Conservation (phyloP, 768 basidiomycete species). For the Mycena galericulata region DNA sequence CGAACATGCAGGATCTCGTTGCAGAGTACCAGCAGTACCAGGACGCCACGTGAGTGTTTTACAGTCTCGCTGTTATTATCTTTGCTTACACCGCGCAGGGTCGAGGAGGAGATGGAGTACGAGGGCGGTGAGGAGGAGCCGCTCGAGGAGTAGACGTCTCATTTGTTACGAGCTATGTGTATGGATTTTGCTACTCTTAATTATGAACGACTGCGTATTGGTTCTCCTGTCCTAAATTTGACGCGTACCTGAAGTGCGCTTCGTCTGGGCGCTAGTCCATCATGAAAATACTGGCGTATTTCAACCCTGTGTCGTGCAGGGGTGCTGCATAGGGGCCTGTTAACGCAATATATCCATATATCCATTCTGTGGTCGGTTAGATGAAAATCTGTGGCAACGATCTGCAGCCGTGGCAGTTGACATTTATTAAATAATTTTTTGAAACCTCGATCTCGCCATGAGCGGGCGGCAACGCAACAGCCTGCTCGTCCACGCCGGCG, state of each 20-base stretch:
- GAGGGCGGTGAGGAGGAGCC: constrained; percentile 71
- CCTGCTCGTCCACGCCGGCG: constrained; percentile 25
- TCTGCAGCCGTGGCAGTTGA: not conserved
- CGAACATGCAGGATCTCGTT: constrained; percentile 98
- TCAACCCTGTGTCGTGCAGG: no score
- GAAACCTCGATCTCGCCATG: not conserved
- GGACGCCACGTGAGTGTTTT: constrained; percentile 83
- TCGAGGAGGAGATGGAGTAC: constrained; percentile 89
- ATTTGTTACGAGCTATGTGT: constrained; percentile 7
- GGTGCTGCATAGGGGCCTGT: no score
- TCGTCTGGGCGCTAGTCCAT: no score
- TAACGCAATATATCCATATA: no score
- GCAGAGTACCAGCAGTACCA: constrained; percentile 98
- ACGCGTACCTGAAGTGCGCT: no score
- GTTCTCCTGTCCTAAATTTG: no score
- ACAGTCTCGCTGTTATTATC: constrained; percentile 2
- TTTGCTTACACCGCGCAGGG: constrained; percentile 61
- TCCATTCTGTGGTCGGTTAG: no score
- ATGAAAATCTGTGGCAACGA: not conserved
- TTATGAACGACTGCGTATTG: no score
- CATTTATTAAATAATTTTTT: not conserved
- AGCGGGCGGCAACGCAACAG: constrained; percentile 19
- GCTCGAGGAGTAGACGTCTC: constrained; percentile 55
- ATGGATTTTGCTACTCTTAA: constrained; percentile 18
- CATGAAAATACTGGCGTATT: no score